phyloP scores from a whole-genome alignment of 345 rosid species.

The Arabidopsis thaliana region TAIR10.1 NC_003074.8:21293001-21293500 shows the following conservation, averaged over 20 bases:
- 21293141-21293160: constrained; percentile 15
- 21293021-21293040: background rate
- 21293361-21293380: background rate
- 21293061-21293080: background rate
- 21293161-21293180: constrained; percentile 18
- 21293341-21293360: background rate
- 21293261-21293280: constrained; percentile 14
- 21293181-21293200: constrained; percentile 35
- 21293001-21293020: background rate
- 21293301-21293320: constrained; percentile 25
- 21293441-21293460: background rate
- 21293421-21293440: background rate
- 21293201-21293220: constrained; percentile 27
- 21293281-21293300: constrained; percentile 36
- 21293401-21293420: background rate
- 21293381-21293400: background rate
- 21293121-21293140: constrained; percentile 4
- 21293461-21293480: too few species aligned
- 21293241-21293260: background rate
- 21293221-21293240: constrained; percentile 3
- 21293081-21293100: constrained; percentile 35
- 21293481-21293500: background rate
- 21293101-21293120: constrained; percentile 31
- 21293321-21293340: constrained; percentile 22
- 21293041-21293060: constrained; percentile 26